Evolutionary conservation across 108 stramenopile genomes (phyloP).

Genomic region (Cylindrotheca closterium): DNA sequence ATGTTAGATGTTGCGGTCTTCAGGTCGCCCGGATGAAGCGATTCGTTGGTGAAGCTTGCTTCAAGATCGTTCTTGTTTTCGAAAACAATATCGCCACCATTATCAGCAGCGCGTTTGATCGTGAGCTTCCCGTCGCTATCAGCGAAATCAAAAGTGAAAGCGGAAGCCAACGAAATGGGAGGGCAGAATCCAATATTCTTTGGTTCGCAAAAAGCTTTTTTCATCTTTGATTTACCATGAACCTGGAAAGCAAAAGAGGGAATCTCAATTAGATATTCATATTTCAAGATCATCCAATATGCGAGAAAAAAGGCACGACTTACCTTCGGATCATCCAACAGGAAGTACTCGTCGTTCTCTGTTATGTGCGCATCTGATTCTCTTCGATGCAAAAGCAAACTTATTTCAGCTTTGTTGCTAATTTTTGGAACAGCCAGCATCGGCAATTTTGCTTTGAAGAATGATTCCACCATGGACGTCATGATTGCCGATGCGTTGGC

Average conservation of each 20-base stretch:
- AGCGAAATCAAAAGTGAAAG: conserved; percentile 51
- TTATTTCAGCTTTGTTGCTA: conserved; percentile 26
- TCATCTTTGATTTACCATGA: conserved; percentile 94
- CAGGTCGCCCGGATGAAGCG: conserved; percentile 95
- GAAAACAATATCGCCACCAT: conserved; percentile 89
- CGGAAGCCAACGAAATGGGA: conserved; percentile 70
- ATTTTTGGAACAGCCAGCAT: conserved; percentile 15
- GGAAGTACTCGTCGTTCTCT: conserved; percentile 82
- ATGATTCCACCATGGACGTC: conserved; percentile 23
- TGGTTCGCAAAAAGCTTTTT: conserved; percentile 98
- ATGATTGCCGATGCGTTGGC: conserved; percentile 26
- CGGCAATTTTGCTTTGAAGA: conserved; percentile 56
- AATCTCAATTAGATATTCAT: background rate
- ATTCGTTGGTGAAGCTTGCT: conserved; percentile 77
- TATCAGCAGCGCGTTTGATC: conserved; percentile 72
- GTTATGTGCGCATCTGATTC: conserved; percentile 76
- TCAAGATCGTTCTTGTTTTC: conserved; percentile 65
- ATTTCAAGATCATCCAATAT: background rate
- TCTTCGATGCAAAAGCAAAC: conserved; percentile 47
- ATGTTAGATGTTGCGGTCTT: conserved; percentile 78
- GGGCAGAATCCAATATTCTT: conserved; percentile 87
- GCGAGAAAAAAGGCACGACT: conserved; percentile 5
- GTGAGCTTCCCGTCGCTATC: conserved; percentile 37
- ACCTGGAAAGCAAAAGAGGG: conserved; percentile 48
- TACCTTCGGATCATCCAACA: conserved; percentile 86